Evolutionary conservation across 1,284 basidiomycete species (phyloP).

Genomic region (Ceratobasidium papillatum): DNA sequence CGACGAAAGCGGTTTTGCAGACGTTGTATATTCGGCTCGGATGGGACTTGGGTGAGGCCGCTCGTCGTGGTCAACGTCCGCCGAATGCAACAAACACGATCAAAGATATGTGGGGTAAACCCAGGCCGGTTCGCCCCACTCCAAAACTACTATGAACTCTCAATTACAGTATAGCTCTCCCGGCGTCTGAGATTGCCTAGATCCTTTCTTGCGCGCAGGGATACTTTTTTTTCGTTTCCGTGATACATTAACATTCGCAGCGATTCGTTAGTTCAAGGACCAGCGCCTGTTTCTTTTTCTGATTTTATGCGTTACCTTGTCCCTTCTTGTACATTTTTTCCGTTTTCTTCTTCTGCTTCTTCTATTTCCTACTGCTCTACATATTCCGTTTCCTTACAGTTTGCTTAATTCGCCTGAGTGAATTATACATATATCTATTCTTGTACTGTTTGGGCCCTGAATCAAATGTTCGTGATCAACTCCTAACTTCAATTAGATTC

Average conservation of each 20-base stretch:
- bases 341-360: neutral
- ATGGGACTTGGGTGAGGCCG: constrained; percentile 29
- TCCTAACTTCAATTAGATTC: too few relatives aligned
- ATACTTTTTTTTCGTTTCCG: neutral
- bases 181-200: neutral
- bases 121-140: neutral
- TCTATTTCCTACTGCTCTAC: neutral
- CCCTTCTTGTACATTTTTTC: neutral
- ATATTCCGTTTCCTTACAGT: neutral
- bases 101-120: constrained; percentile 17
- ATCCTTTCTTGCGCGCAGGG: constrained; percentile 2
- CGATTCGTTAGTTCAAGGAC: neutral
- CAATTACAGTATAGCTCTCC: neutral
- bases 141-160: neutral
- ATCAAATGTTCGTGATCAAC: neutral
- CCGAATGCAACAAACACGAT: neutral
- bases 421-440: constrained; percentile 7
- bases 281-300: neutral
- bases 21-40: constrained; percentile 12
- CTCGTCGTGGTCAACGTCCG: constrained; percentile 1
- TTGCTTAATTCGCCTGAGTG: neutral
- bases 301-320: neutral
- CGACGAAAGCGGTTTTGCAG: constrained; percentile 17
- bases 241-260: neutral
- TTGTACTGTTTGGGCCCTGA: neutral